These are phyloP conservation scores for Salix exigua DNA, from an alignment of 345 rosid species.

Conservation along the genomic window DNA sequence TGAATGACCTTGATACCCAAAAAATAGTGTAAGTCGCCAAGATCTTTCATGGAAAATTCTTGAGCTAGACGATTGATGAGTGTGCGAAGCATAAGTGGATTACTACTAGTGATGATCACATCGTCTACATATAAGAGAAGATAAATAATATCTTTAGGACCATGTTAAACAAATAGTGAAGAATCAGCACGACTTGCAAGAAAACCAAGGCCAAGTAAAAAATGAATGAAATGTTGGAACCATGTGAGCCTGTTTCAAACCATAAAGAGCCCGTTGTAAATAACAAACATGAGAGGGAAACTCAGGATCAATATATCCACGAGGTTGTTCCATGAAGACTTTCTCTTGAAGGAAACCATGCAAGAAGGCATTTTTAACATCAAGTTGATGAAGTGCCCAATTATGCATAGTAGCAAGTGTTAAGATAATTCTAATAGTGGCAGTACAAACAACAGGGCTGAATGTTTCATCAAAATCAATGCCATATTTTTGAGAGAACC, in stretches of 20 bases:
- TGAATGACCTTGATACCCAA: neutral
- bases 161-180: neutral
- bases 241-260: neutral
- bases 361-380: neutral
- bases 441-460: too few species aligned
- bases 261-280: neutral
- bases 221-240: neutral
- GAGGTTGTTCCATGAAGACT: neutral
- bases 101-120: neutral
- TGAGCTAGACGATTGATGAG: neutral
- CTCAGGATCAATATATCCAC: neutral
- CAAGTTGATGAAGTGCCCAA: too few species aligned
- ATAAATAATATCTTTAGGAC: neutral
- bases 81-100: neutral
- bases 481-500: neutral
- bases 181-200: neutral
- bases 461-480: neutral
- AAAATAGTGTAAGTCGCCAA: neutral
- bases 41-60: neutral
- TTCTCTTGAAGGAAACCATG: neutral
- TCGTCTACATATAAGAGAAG: neutral
- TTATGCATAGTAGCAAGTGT: too few species aligned
- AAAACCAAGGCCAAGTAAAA: neutral
- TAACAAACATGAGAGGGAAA: neutral
- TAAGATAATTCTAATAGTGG: too few species aligned